Evolutionary conservation across 225 moss, liverwort and hornwort genomes (phyloP).

Genomic region (Bryum argenteum): DNA sequence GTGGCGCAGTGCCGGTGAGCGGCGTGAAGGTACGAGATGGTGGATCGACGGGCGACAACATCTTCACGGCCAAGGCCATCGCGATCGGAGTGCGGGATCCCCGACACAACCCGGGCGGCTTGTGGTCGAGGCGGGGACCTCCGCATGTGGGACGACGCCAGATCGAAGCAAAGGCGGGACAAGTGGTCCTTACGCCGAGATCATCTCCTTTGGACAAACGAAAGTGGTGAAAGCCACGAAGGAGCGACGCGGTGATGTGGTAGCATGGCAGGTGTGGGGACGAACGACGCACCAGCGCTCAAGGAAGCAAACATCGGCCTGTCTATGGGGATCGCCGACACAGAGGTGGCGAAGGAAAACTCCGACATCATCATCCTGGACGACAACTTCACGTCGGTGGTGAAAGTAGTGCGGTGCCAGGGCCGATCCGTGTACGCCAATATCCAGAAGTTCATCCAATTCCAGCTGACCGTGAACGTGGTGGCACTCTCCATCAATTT

Average conservation of each 20-base stretch:
- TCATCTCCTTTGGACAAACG: constrained; percentile 58
- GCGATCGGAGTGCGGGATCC: constrained; percentile 56
- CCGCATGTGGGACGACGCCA: constrained; percentile 40
- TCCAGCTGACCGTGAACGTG: constrained; percentile 62
- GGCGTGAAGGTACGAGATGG: constrained; percentile 67
- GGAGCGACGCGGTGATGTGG: constrained; percentile 41
- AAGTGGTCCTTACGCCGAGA: constrained; percentile 55
- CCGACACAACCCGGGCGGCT: constrained; percentile 19
- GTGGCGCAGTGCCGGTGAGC: constrained; percentile 47
- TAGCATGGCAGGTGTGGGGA: constrained; percentile 63
- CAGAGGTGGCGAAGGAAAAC: no score
- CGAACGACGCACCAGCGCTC: constrained; percentile 63
- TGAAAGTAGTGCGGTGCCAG: constrained; percentile 48
- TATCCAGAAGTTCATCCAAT: constrained; percentile 51
- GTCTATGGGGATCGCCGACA: constrained; percentile 63
- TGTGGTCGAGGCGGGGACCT: constrained; percentile 45
- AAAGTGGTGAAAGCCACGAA: constrained; percentile 50
- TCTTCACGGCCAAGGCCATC: constrained; percentile 57
- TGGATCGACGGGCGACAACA: constrained; percentile 63
- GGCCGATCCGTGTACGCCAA: constrained; percentile 45
- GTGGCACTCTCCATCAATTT: constrained; percentile 57
- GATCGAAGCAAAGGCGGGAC: constrained; percentile 21
- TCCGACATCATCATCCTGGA: no score
- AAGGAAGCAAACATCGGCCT: constrained; percentile 54
- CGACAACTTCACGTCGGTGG: constrained; percentile 43